phyloP scores from a whole-genome alignment of 345 rosid species.

The Theobroma cacao region DNA sequence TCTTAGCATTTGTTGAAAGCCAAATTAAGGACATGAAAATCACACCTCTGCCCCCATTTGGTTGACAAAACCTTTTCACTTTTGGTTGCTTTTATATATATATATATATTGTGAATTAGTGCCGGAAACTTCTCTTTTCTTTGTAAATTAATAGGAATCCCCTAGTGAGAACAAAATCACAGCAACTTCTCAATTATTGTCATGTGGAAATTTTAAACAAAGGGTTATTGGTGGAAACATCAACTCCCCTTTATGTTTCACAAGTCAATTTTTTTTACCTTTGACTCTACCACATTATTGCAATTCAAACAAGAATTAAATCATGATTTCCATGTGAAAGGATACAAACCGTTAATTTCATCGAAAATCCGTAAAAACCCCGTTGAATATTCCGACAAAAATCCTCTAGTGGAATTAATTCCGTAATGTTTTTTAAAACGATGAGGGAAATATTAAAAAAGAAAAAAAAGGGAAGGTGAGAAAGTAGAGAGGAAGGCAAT shows the following conservation, averaged over 20 bases:
- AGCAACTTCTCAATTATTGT: neutral
- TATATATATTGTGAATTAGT: neutral
- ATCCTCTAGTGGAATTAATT: too few species aligned
- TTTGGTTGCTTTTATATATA: neutral
- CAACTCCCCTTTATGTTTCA: neutral
- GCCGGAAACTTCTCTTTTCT: neutral
- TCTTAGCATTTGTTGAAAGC: neutral
- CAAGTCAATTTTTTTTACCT: neutral
- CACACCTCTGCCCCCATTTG: neutral
- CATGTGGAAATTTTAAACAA: neutral
- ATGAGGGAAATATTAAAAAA: neutral
- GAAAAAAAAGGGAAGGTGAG: neutral
- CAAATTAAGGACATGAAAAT: neutral
- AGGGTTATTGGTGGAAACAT: neutral
- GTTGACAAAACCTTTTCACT: neutral
- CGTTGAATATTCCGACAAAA: too few species aligned
- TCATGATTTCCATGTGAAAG: too few species aligned
- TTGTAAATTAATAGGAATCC: too few species aligned
- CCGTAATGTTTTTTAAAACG: too few species aligned
- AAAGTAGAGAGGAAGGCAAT: neutral
- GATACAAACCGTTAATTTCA: too few species aligned
- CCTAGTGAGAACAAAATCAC: neutral
- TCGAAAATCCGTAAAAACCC: too few species aligned
- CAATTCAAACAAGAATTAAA: too few species aligned
- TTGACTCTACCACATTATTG: neutral